These are phyloP conservation scores for Schrenkiella parvula DNA, from an alignment of 345 rosid genomes.

Conservation along the genomic window DNA sequence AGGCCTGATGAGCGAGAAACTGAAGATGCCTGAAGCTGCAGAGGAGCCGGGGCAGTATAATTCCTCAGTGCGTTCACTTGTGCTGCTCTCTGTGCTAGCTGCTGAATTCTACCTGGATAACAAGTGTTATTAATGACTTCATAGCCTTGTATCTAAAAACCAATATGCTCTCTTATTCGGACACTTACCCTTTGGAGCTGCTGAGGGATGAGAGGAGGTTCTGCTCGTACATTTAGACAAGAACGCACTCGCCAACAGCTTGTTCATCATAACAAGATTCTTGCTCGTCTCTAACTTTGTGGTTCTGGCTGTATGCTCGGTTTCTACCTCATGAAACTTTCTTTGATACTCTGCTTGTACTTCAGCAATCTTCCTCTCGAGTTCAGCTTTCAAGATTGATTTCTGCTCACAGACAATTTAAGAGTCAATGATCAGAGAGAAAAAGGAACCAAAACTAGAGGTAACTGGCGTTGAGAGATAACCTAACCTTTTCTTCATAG, in stretches of 20 bases:
- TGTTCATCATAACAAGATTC: conserved; percentile 24
- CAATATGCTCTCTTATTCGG: not conserved
- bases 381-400: conserved; percentile 30
- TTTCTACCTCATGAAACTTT: conserved; percentile 18
- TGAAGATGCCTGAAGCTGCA: conserved; percentile 21
- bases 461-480: not conserved
- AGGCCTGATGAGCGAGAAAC: not conserved
- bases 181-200: conserved; percentile 28
- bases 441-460: conserved; percentile 8
- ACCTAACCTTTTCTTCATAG: conserved; percentile 24
- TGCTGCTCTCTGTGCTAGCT: conserved; percentile 31
- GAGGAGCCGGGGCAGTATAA: not conserved
- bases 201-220: conserved; percentile 1
- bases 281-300: not conserved
- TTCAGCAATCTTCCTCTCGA: conserved; percentile 30
- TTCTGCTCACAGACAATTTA: conserved; percentile 13
- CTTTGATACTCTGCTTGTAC: conserved; percentile 28
- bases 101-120: conserved; percentile 24
- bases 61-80: conserved; percentile 17
- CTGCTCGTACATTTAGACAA: conserved; percentile 22
- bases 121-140: not conserved
- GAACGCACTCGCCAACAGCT: conserved; percentile 28
- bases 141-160: not conserved
- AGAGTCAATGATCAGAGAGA: not conserved
- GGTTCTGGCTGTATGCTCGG: not conserved